Conservation (phyloP, 208 protist genomes). For the Trypanosoma melophagium region DNA sequence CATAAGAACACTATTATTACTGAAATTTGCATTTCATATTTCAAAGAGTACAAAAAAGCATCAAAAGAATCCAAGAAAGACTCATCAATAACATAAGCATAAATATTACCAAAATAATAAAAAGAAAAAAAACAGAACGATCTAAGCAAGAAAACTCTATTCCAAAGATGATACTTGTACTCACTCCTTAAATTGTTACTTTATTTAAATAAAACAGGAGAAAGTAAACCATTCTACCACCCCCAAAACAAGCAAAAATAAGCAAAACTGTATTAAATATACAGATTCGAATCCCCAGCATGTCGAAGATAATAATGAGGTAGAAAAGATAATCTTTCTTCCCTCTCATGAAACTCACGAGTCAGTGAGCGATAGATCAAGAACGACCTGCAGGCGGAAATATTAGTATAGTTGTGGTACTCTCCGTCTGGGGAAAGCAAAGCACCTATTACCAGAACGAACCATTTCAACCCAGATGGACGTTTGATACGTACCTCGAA, state of each 20-base stretch:
- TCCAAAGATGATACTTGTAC: background rate
- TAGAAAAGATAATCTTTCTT: background rate
- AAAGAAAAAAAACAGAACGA: too few species aligned
- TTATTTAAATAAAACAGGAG: too few species aligned
- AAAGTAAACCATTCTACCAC: too few species aligned
- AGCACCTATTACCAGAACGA: slow-evolving; percentile 48
- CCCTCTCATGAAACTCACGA: background rate
- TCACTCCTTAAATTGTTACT: too few species aligned
- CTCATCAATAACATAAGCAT: too few species aligned
- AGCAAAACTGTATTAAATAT: slow-evolving; percentile 5
- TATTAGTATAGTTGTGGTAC: slow-evolving; percentile 55
- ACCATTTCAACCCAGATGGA: slow-evolving; percentile 17
- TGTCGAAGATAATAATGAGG: too few species aligned
- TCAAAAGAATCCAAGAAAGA: too few species aligned
- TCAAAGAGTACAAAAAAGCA: too few species aligned
- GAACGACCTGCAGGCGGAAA: slow-evolving; percentile 46
- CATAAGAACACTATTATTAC: too few species aligned
- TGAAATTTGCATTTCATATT: too few species aligned
- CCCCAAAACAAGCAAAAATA: slow-evolving; percentile 1
- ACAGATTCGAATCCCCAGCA: background rate
- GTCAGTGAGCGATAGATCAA: slow-evolving; percentile 18
- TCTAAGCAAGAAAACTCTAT: background rate
- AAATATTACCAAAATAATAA: too few species aligned
- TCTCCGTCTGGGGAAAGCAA: slow-evolving; percentile 36
- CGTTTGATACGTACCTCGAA: slow-evolving; percentile 37